A percentile compares a stretch with the other conserved stretches of the same genome.
phyloP scores from a whole-genome alignment of 352 stramenopile species.

The Phytophthora vignae region DNA sequence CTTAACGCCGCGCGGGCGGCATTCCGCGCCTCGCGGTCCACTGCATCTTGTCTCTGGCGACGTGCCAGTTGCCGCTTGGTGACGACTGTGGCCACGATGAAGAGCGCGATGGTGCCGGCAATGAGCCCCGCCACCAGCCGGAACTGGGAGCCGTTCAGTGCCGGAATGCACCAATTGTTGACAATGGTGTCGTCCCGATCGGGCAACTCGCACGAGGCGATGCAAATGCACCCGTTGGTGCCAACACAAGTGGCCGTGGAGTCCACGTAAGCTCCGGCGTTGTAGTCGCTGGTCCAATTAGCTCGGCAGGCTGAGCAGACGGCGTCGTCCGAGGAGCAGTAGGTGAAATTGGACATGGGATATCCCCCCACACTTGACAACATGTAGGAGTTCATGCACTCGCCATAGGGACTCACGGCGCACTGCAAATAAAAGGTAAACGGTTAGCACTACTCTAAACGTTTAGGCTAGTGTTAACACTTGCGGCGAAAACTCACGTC shows the following conservation, averaged over 20 bases:
- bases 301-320: conserved; percentile 33
- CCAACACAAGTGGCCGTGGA: conserved; percentile 39
- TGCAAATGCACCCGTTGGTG: conserved; percentile 49
- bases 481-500: conserved; percentile 26
- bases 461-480: too few species aligned
- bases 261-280: conserved; percentile 14
- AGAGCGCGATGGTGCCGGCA: conserved; percentile 32
- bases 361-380: conserved; percentile 28
- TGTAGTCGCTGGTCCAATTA: conserved; percentile 37
- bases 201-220: conserved; percentile 45
- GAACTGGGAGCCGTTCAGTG: conserved; percentile 35
- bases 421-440: conserved; percentile 29
- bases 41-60: conserved; percentile 23
- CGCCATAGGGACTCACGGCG: conserved; percentile 40
- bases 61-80: conserved; percentile 32
- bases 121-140: conserved; percentile 35
- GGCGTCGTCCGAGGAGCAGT: conserved; percentile 47
- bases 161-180: conserved; percentile 37
- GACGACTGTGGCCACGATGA: conserved; percentile 31
- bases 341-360: conserved; percentile 40
- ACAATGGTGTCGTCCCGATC: conserved; percentile 34
- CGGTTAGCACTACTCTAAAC: too few species aligned
- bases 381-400: conserved; percentile 42
- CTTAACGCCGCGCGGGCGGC: conserved; percentile 19
- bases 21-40: conserved; percentile 17